These are phyloP conservation scores for Piromyces finnis DNA, from an alignment of 192 early-diverging fungal genomes.

Conservation along the genomic window DNA sequence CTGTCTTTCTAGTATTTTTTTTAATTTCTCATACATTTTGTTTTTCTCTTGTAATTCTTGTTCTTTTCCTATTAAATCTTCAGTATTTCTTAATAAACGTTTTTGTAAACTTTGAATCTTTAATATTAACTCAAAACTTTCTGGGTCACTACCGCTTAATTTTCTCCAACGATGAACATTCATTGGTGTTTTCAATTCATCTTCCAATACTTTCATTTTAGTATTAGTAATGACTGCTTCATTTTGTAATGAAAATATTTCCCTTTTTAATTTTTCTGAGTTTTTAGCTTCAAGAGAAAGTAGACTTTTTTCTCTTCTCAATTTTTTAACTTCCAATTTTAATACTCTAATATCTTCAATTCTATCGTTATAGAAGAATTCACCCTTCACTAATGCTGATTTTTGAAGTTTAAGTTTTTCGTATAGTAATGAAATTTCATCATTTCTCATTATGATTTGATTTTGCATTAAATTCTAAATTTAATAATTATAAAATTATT, in stretches of 20 bases:
- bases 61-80: conserved; percentile 40
- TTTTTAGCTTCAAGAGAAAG: conserved; percentile 35
- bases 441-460: conserved; percentile 36
- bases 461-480: background rate
- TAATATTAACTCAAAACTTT: conserved; percentile 35
- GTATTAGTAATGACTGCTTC: conserved; percentile 31
- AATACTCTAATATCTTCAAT: conserved; percentile 43
- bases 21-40: conserved; percentile 32
- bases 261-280: conserved; percentile 22
- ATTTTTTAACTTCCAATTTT: conserved; percentile 35
- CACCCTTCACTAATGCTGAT: conserved; percentile 37
- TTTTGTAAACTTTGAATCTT: conserved; percentile 43
- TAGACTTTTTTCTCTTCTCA: conserved; percentile 35
- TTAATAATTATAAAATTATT: no score
- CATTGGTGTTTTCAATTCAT: conserved; percentile 41
- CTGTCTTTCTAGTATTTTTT: conserved; percentile 28
- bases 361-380: conserved; percentile 36
- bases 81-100: conserved; percentile 37
- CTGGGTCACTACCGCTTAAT: conserved; percentile 33
- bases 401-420: conserved; percentile 46
- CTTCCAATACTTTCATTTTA: conserved; percentile 37
- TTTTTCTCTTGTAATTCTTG: conserved; percentile 35
- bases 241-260: conserved; percentile 30
- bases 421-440: conserved; percentile 36
- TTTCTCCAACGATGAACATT: conserved; percentile 45